Evolutionary conservation across 805 yeast genomes (phyloP).

Genomic region (Brettanomyces bruxellensis): DNA sequence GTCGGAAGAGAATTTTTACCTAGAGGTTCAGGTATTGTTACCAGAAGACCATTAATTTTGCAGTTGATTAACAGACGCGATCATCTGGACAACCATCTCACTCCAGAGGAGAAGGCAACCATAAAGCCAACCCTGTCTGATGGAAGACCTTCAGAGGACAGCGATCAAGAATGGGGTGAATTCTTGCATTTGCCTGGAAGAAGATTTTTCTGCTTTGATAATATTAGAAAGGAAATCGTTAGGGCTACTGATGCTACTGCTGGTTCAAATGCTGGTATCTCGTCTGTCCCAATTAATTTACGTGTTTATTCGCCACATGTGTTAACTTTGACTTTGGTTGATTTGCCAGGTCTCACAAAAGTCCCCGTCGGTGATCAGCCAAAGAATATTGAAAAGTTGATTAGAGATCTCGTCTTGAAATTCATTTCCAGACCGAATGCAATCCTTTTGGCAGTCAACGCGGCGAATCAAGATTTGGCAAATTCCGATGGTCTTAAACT

Average conservation of each 20-base stretch:
- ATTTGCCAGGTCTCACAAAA: constrained; percentile 94
- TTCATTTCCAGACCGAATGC: constrained; percentile 94
- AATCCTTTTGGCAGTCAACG: constrained; percentile 86
- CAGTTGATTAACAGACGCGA: constrained; percentile 70
- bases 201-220: constrained; percentile 79
- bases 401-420: constrained; percentile 85
- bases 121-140: constrained; percentile 34
- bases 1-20: constrained; percentile 90
- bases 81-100: constrained; percentile 8
- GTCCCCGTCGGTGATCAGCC: constrained; percentile 99
- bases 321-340: constrained; percentile 86
- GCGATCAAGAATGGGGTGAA: constrained; percentile 93
- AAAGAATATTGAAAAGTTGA: constrained; percentile 89
- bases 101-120: constrained; percentile 31
- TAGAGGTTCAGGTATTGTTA: constrained; percentile 88
- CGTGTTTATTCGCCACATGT: constrained; percentile 93
- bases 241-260: constrained; percentile 83
- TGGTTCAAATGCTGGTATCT: constrained; percentile 80
- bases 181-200: constrained; percentile 87
- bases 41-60: constrained; percentile 77
- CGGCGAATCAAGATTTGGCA: constrained; percentile 94
- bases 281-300: constrained; percentile 86
- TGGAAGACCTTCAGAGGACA: constrained; percentile 55
- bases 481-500: constrained; percentile 93
- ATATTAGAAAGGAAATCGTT: constrained; percentile 84